These are phyloP conservation scores for Endotrypanum monterogeii DNA, from an alignment of 208 protist species.

Conservation along the genomic window DNA sequence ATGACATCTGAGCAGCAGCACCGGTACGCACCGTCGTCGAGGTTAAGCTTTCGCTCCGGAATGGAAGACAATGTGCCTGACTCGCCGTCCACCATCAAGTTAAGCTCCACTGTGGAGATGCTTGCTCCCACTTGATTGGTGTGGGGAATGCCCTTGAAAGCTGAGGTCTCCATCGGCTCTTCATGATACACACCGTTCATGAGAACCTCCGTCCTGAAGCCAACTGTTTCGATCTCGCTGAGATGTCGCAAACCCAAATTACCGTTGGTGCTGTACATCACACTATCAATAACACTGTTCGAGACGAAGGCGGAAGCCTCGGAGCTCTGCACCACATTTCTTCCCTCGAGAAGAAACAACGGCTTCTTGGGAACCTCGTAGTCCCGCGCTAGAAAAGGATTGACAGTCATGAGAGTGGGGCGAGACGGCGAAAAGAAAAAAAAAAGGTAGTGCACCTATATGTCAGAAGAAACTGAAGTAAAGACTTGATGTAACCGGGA, in stretches of 20 bases:
- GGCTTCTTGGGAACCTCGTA: conserved; percentile 88
- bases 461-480: background rate
- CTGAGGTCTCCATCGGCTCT: conserved; percentile 11
- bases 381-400: conserved; percentile 62
- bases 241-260: conserved; percentile 77
- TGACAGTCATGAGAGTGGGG: conserved; percentile 18
- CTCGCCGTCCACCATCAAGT: conserved; percentile 82
- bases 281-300: conserved; percentile 73
- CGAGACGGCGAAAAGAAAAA: background rate
- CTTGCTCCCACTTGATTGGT: conserved; percentile 64
- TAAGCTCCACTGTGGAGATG: conserved; percentile 67
- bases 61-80: conserved; percentile 74
- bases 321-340: conserved; percentile 78
- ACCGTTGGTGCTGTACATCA: conserved; percentile 91
- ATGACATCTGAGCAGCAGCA: conserved; percentile 76
- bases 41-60: conserved; percentile 55
- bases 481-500: no score
- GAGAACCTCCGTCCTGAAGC: conserved; percentile 70
- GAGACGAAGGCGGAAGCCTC: conserved; percentile 80
- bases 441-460: background rate
- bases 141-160: conserved; percentile 21
- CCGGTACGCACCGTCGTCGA: conserved; percentile 74
- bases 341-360: conserved; percentile 74
- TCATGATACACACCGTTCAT: conserved; percentile 85
- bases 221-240: conserved; percentile 76